Evolutionary conservation across 805 yeast genomes (phyloP).

Genomic region (Candida maltosa): DNA sequence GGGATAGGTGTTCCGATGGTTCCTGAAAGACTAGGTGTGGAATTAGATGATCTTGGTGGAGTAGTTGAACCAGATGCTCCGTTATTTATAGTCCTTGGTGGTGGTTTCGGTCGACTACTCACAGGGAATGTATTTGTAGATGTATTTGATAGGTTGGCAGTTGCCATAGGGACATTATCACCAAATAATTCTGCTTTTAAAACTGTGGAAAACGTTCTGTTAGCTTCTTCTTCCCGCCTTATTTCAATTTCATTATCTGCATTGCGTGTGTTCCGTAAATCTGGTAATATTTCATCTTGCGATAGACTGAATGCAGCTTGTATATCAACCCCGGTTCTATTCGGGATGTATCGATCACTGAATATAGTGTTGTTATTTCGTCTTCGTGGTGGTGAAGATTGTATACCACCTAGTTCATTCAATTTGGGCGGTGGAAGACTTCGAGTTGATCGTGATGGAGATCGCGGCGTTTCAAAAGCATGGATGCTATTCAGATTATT

Average conservation of each 20-base stretch:
- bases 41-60: slow-evolving; percentile 9
- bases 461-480: slow-evolving; percentile 35
- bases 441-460: slow-evolving; percentile 41
- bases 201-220: slow-evolving; percentile 80
- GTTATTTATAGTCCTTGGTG: not conserved
- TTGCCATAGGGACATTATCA: slow-evolving; percentile 63
- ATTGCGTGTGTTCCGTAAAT: slow-evolving; percentile 13
- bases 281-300: slow-evolving; percentile 40
- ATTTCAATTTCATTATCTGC: slow-evolving; percentile 62
- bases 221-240: slow-evolving; percentile 76
- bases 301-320: slow-evolving; percentile 77
- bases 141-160: slow-evolving; percentile 27
- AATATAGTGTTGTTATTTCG: slow-evolving; percentile 51
- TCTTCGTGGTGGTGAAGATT: slow-evolving; percentile 34
- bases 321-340: slow-evolving; percentile 78
- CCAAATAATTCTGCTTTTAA: slow-evolving; percentile 90
- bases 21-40: slow-evolving; percentile 5
- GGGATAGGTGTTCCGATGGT: slow-evolving; percentile 4
- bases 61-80: slow-evolving; percentile 1
- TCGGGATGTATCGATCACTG: slow-evolving; percentile 87
- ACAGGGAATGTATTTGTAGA: slow-evolving; percentile 5
- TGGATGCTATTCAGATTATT: too few species aligned
- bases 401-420: slow-evolving; percentile 14
- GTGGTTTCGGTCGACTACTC: slow-evolving; percentile 1
- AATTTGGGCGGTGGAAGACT: slow-evolving; percentile 35